Evolutionary conservation across 352 stramenopile species (phyloP).

Genomic region (Poterioochromonas sp.): DNA sequence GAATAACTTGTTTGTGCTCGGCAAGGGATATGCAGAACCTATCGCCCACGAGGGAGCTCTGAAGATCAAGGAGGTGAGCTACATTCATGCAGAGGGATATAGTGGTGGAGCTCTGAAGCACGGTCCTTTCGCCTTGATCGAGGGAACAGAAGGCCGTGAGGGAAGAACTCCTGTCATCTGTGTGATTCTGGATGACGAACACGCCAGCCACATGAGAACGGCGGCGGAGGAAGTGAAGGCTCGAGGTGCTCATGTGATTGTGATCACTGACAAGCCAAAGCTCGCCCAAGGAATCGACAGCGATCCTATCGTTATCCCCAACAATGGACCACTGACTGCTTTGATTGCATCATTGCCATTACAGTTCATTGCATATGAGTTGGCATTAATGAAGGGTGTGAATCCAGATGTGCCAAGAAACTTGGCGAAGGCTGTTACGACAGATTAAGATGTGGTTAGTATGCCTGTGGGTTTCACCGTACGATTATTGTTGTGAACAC

Average conservation of each 20-base stretch:
- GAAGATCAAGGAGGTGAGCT: conserved; percentile 99
- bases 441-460: too few species aligned
- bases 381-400: conserved; percentile 88
- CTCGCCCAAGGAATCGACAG: conserved; percentile 76
- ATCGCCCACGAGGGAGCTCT: conserved; percentile 86
- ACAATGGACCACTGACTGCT: conserved; percentile 88
- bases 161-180: conserved; percentile 90
- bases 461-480: too few species aligned
- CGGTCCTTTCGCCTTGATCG: conserved; percentile 94
- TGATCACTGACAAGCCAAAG: conserved; percentile 91
- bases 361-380: conserved; percentile 85
- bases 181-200: conserved; percentile 90
- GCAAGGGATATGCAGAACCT: conserved; percentile 57
- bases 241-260: conserved; percentile 84
- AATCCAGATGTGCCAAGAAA: conserved; percentile 95
- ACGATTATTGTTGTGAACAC: too few species aligned
- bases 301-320: conserved; percentile 90
- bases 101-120: conserved; percentile 94
- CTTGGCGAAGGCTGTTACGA: conserved; percentile 95
- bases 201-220: conserved; percentile 86
- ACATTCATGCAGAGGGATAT: conserved; percentile 95
- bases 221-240: conserved; percentile 70
- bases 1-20: conserved; percentile 88
- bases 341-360: conserved; percentile 88
- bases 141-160: conserved; percentile 76